Conservation (phyloP, 164 flowering plant species). For the Sextonia rubra region DNA sequence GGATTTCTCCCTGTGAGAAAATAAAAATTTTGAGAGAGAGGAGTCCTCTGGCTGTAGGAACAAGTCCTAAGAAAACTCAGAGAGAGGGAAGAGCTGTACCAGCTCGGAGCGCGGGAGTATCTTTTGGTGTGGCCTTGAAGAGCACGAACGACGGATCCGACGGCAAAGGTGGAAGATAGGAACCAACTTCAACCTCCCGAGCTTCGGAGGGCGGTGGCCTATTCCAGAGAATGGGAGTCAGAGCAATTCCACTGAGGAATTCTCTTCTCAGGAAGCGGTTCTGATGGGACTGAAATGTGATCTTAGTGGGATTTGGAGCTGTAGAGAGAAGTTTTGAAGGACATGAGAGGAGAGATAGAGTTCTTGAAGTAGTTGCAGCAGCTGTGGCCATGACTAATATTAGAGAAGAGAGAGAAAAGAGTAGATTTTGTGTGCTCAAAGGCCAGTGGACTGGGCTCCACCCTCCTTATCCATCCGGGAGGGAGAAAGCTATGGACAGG, state of each 20-base stretch:
- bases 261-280: conserved; percentile 30
- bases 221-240: conserved; percentile 22
- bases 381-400: conserved; percentile 25
- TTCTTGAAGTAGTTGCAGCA: conserved; percentile 6
- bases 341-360: conserved; percentile 1
- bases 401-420: conserved; percentile 11
- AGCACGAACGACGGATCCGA: conserved; percentile 83
- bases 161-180: conserved; percentile 64
- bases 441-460: conserved; percentile 2
- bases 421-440: too few relatives aligned
- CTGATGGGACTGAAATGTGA: conserved; percentile 1
- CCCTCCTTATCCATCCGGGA: conserved; percentile 1
- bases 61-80: too few relatives aligned
- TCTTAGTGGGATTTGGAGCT: conserved; percentile 2
- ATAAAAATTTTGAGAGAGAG: background rate
- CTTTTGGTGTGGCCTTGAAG: conserved; percentile 80
- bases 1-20: too few relatives aligned
- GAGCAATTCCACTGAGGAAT: conserved; percentile 35
- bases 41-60: too few relatives aligned
- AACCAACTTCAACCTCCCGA: conserved; percentile 76
- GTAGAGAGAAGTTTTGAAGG: conserved; percentile 12
- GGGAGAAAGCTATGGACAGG: too few relatives aligned
- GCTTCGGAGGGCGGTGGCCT: conserved; percentile 34
- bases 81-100: conserved; percentile 32
- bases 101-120: conserved; percentile 98